Base-by-base conservation (phyloP, 176 grass and related monocot species). In the Eremochloa ophiuroides region DNA sequence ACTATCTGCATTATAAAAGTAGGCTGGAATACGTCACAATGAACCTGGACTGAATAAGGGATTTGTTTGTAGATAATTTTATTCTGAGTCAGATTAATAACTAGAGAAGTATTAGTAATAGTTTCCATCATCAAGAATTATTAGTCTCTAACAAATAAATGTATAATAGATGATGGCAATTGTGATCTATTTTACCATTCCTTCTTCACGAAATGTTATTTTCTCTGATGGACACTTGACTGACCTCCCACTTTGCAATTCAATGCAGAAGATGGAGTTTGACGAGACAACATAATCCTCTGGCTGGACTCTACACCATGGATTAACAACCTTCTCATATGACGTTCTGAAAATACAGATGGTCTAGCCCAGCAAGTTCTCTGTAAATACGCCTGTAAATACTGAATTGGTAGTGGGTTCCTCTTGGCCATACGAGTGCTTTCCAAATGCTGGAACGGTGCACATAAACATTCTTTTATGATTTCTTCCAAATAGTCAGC, bases 261-360 rank as follows among this genome's bases (percentile, higher is more conserved):
- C 15, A 81, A 17, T 78, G 46, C 78, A 89, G 88, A 89, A 86
- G 66, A 89, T 89, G 88, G 83, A 85, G 66, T 89, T 89, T 30
- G 68, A 89, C 0, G 88, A 89, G 73, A 86, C 83, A 25, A 44
- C 66, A 25, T 89, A 82, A 81, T 73, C 47, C 6, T 73, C 42
- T 47, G 5, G 43, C 26, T 80, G 69, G 63, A 18, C 15, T 58
- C 6, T 22, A 53, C 61, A 48, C 79, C 27, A 71, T 80, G 69
- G 46, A 81, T 76, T 84, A 62, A 50, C 56, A 25, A 42, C 69
- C 20, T 6, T 28, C 59, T 60, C 46, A 33, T 34, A 22, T 78
- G 82, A 27, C 59, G 15, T 55, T 71, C 60, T 82, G 72, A 73
- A 88, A 59, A 41, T 62, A 67, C 77, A 60, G 46, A 13, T 28